Evolutionary conservation across 2,329 filamentous ascomycete species (phyloP), one percentile per base, ranked within the genome.

Genomic region (Neonectria neomacrospora): DNA sequence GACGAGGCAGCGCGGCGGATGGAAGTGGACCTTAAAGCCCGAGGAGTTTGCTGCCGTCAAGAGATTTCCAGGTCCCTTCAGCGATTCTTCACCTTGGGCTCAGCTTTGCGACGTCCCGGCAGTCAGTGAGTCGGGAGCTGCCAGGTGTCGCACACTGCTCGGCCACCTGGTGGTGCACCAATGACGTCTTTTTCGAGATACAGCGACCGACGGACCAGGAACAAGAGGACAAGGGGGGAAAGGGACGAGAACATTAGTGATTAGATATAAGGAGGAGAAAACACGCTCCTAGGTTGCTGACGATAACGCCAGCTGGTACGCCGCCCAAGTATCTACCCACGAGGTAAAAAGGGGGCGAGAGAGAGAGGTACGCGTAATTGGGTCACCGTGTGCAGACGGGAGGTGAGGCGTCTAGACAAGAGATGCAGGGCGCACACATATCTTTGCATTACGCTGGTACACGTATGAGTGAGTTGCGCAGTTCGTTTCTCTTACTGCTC

Each of bases 121-220:
- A 28, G 23, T 18, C 12, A 28, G 23, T 18, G 32, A 52, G 47
- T 42, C 23, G 37, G 20, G 20, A 8, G 55, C 37, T 32, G 55
- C 47, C 47, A 41, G 42, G 37, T 52, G 55, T 58, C 47, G 32
- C 50, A 42, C 47, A 58, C 55, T 44, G 55, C 48, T 20, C n/a
- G 26, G 37, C 44, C 47, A 34, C 47, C 45, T 58, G 45, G 23
- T 6, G 45, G 26, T n/a, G 14, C 22, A n/a, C 45, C 10, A 18
- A 20, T 28, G 12, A 12, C n/a, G 47, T 18, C 10, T 16, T n/a
- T 18, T 16, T n/a, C 23, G 16, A 8, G 26, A 3, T 26, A 6
- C 23, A 6, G 23, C 2, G 23, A 11, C 10, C 14, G 14, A 30
- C 3, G 16, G 16, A 45, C 18, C 3, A 10, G 18, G 5, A 12